Base-by-base conservation (phyloP, 345 rosid genomes). In the Aquilaria sinensis region DNA sequence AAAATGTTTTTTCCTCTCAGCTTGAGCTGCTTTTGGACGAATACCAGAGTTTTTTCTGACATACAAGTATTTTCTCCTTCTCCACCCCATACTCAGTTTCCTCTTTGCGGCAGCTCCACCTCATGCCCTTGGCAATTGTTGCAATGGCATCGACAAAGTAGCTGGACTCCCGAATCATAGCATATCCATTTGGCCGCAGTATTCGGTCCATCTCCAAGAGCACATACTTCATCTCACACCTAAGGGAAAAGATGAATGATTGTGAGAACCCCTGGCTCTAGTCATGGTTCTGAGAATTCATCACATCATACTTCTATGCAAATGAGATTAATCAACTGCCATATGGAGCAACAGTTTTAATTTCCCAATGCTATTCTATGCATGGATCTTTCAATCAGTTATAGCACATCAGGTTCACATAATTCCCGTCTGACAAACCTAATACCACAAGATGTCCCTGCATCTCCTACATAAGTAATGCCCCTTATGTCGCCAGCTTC, bases 11-110 rank as follows among this genome's bases (percentile, higher is more conserved):
- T 12, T 41, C 60, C 14, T 10, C 51, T 64, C 78, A 78, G 47
- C 81, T 77, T 57, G 74, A 77, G 66, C 63, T 71, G 70, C 69
- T 69, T 62, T 60, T 72, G 37, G 99, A 84, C 31, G 81, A 75
- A 71, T 86, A 81, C 96, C 97, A 94, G 23, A 90, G 89, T 52
- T 85, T 90, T 78, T 94, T 94, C 81, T 88, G 87, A 82, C 99
- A 94, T 67, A 90, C 55, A 75, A 94, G 64, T 59, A 94, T 9
- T 78, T 82, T 94, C 82, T 90, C 99, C 77, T 78, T 88, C 74
- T 75, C 85, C 14, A 77, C 74, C 5, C 70, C 71, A 10, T 85
- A 76, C 62, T 88, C 94, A 0, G 97, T 80, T 47, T 85, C 73
- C 60, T 93, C 92, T 63, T 83, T 83, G 4, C 62, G 90, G 81